These are phyloP conservation scores for Lactarius quietus DNA, from an alignment of 768 basidiomycete genomes.

Conservation along the genomic window DNA sequence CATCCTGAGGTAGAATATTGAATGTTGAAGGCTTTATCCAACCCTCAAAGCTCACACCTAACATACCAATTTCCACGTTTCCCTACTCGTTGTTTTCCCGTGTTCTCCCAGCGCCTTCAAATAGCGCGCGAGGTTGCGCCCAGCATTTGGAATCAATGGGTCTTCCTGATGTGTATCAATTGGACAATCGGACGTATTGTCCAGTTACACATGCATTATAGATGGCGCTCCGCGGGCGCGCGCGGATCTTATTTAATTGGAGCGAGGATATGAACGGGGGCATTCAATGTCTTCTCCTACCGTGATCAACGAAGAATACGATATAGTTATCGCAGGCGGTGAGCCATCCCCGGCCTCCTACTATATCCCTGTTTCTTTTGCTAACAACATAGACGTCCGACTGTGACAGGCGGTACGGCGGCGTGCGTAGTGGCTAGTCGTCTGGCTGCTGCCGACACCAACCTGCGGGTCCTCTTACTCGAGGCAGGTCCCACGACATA, in stretches of 20 bases:
- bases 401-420: constrained; percentile 39
- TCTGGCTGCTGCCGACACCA: constrained; percentile 49
- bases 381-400: background rate
- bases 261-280: background rate
- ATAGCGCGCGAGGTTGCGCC: no score
- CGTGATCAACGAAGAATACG: constrained; percentile 10
- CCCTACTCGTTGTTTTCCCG: no score
- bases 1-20: no score
- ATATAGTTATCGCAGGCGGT: constrained; percentile 11
- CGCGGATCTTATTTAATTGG: no score
- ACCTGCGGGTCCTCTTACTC: constrained; percentile 53
- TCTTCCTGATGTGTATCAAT: no score
- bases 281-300: background rate
- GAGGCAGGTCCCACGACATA: constrained; percentile 54
- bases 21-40: no score
- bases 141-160: no score
- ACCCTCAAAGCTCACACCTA: no score
- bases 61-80: no score
- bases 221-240: no score
- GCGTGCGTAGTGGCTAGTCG: constrained; percentile 56
- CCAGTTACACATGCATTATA: background rate
- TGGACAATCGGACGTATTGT: no score
- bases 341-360: background rate
- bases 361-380: background rate
- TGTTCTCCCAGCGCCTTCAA: no score